phyloP scores from a whole-genome alignment of 257 asterid species.

The Marsdenia floribunda region DNA sequence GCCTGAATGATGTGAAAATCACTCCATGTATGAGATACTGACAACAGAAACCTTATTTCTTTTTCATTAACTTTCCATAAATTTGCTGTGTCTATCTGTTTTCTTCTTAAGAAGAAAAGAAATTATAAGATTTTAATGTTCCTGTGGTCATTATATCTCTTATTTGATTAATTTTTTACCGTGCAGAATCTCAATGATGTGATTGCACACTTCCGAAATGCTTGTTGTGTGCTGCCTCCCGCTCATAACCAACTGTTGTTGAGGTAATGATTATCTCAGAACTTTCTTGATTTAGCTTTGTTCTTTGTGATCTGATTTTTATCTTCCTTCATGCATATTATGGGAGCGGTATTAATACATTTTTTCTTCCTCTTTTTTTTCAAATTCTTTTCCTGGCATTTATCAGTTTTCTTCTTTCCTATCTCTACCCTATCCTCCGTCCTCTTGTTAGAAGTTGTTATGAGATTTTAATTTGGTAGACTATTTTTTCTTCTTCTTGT shows the following conservation, averaged over 20 bases:
- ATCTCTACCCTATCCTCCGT: background rate
- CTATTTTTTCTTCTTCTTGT: background rate
- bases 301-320: background rate
- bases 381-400: slow-evolving; percentile 1
- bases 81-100: background rate
- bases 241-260: slow-evolving; percentile 58
- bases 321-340: background rate
- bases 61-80: background rate
- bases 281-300: background rate
- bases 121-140: no score
- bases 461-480: background rate
- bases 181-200: slow-evolving; percentile 72
- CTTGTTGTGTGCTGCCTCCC: slow-evolving; percentile 58
- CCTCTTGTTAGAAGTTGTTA: background rate
- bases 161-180: slow-evolving; percentile 8
- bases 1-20: background rate
- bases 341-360: background rate
- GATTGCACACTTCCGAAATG: slow-evolving; percentile 44
- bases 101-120: background rate
- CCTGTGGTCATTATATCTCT: slow-evolving; percentile 13
- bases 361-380: background rate
- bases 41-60: background rate
- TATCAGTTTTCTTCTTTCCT: background rate
- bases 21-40: background rate
- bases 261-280: slow-evolving; percentile 39